Evolutionary conservation across 129 eudicot species (phyloP), one percentile per base, ranked within the genome.

Genomic region (Tagetes patula): DNA sequence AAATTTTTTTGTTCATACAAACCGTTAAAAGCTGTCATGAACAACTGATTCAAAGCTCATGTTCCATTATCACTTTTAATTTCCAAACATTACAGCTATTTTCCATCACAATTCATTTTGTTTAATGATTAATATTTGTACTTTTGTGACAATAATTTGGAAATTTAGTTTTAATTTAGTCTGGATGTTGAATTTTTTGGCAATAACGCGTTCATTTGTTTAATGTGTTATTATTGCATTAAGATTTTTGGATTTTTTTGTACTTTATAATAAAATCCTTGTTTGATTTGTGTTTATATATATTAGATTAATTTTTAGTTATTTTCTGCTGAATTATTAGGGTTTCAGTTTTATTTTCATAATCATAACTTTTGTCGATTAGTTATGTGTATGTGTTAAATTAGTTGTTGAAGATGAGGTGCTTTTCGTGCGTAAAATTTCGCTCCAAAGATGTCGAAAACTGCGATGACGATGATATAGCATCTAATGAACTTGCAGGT

Each of bases 191-290:
- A 64, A 13, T 67, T 50, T 68, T 77, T 60, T 41, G 71, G 39
- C 70, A 77, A 77, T 77, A 71, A 72, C 82, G 82, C 82, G 82
- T 77, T 77, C 71, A 60, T 77, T 49, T 77, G 65, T 52, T 70
- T 30, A 9, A 42, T 77, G 76, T 60, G 47, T 71, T 70, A 63
- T 61, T 49, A 59, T 33, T 53, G 59, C 53, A 47, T 8, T 31
- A 66, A 31, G 52, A 6, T 27, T 5, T 68, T 77, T 54, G 74
- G 67, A 42, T 67, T 43, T 46, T 55, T 55, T 76, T 49, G 68
- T 67, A 67, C 3, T 67, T 41, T 45, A 43, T 20, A 72, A 66
- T 41, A 47, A 76, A 68, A 58, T 31, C 53, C 52, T 69, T 37
- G 55, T 52, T 40, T 56, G 34, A 20, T 55, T 71, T n/a, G 45